phyloP scores from a whole-genome alignment of 306 rosid genomes.

The Medicago arabica region DNA sequence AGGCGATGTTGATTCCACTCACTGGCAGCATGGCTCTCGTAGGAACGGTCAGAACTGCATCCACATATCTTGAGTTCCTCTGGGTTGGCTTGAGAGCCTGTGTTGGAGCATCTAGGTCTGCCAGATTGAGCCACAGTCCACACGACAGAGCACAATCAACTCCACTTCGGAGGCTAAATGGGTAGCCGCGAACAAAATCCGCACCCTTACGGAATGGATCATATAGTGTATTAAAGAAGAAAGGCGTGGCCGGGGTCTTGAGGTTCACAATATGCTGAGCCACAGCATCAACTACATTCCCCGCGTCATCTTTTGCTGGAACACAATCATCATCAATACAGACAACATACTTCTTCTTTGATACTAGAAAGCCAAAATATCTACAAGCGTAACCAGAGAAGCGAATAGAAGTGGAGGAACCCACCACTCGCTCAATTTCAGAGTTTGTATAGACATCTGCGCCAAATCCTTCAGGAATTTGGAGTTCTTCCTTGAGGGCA shows the following conservation, averaged over 20 bases:
- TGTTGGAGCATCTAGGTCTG: conserved; percentile 95
- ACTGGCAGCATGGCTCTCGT: conserved; percentile 77
- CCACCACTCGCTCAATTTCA: conserved; percentile 74
- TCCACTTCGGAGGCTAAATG: conserved; percentile 92
- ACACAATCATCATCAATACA: conserved; percentile 90
- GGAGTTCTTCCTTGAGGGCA: conserved; percentile 76
- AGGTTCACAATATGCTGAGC: conserved; percentile 85
- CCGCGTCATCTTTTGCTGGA: conserved; percentile 75
- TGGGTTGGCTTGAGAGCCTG: conserved; percentile 81
- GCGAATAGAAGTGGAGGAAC: conserved; percentile 65
- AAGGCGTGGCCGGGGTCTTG: conserved; percentile 95
- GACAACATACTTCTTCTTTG: conserved; percentile 81
- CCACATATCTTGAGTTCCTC: conserved; percentile 80
- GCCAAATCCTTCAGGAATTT: conserved; percentile 75
- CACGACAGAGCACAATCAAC: conserved; percentile 87
- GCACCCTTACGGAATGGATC: conserved; percentile 94
- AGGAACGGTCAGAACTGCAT: conserved; percentile 93
- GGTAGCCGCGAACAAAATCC: conserved; percentile 97
- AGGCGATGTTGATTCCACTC: conserved; percentile 94
- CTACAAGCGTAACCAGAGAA: conserved; percentile 96
- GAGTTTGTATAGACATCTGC: conserved; percentile 63
- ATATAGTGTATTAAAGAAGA: conserved; percentile 94
- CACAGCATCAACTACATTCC: conserved; percentile 65
- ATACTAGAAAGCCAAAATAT: conserved; percentile 87
- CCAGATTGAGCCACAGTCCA: conserved; percentile 94